Percentiles rank a stretch among this genome's conserved stretches.
Evolutionary conservation across 2,329 filamentous ascomycete genomes (phyloP).

Genomic region (Arthrobotrys megalospora): DNA sequence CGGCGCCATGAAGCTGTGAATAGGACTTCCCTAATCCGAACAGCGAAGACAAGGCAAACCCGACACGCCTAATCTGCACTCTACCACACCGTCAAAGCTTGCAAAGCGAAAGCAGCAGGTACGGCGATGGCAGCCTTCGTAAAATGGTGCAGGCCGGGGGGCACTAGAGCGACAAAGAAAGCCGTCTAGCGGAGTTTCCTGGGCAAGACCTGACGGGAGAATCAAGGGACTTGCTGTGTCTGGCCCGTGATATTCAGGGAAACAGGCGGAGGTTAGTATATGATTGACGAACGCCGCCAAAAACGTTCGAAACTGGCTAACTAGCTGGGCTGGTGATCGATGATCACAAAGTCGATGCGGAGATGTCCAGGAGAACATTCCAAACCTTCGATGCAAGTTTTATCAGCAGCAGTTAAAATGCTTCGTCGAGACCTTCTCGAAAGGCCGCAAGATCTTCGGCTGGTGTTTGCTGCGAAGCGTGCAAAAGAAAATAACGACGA

Average conservation of each 20-base stretch:
- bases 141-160: slow-evolving; percentile 41
- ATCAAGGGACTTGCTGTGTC: slow-evolving; percentile 56
- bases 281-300: slow-evolving; percentile 33
- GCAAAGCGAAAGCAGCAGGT: slow-evolving; percentile 58
- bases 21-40: slow-evolving; percentile 61
- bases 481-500: slow-evolving; percentile 17
- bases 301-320: slow-evolving; percentile 11
- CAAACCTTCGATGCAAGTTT: slow-evolving; percentile 30
- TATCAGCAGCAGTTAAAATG: slow-evolving; percentile 20
- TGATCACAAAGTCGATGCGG: slow-evolving; percentile 14
- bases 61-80: slow-evolving; percentile 32
- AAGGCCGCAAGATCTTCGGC: slow-evolving; percentile 50
- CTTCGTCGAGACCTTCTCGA: slow-evolving; percentile 54
- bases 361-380: slow-evolving; percentile 38
- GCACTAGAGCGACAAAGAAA: slow-evolving; percentile 21
- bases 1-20: slow-evolving; percentile 36
- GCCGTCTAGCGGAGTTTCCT: slow-evolving; percentile 46
- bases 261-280: slow-evolving; percentile 35
- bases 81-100: slow-evolving; percentile 30
- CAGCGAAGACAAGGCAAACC: slow-evolving; percentile 51
- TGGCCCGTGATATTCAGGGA: slow-evolving; percentile 60
- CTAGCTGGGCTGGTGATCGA: slow-evolving; percentile 40
- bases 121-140: slow-evolving; percentile 58
- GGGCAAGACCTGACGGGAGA: slow-evolving; percentile 35
- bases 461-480: slow-evolving; percentile 7